Conservation (phyloP, 75 land plant species). For the Selaginella moellendorffii region DNA sequence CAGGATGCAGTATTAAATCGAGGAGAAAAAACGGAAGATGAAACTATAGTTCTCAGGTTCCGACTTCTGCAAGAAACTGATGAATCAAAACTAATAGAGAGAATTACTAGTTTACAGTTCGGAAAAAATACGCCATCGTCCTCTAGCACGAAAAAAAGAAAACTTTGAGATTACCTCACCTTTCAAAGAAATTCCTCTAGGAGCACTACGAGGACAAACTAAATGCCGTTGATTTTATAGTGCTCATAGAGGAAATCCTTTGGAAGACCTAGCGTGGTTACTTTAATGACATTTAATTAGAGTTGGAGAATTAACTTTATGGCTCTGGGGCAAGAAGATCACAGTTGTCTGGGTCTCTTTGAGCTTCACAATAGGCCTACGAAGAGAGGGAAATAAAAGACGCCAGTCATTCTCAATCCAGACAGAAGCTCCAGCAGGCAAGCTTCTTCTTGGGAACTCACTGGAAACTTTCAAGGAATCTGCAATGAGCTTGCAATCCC, state of each 20-base stretch:
- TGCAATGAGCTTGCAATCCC: conserved; percentile 16
- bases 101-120: too few relatives aligned
- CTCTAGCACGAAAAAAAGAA: background rate
- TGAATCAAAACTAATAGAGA: background rate
- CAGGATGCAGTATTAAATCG: background rate
- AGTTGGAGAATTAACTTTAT: conserved; percentile 44
- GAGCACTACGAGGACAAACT: conserved; percentile 9
- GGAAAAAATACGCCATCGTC: too few relatives aligned
- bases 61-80: background rate
- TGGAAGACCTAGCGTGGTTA: conserved; percentile 49
- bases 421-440: background rate
- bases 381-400: too few relatives aligned
- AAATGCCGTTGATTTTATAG: conserved; percentile 1
- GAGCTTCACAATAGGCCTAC: conserved; percentile 12
- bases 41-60: background rate
- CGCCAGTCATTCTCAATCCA: too few relatives aligned
- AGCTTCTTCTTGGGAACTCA: conserved; percentile 33
- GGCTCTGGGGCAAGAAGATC: conserved; percentile 18
- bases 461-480: conserved; percentile 21
- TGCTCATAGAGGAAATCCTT: conserved; percentile 9
- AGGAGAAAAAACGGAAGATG: background rate
- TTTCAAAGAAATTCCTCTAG: background rate
- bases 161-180: background rate
- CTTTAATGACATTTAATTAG: too few relatives aligned
- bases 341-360: conserved; percentile 31